Percentiles rank a stretch among this genome's conserved stretches.
These are phyloP conservation scores for Crotalaria pallida DNA, from an alignment of 306 rosid genomes.

Conservation along the genomic window DNA sequence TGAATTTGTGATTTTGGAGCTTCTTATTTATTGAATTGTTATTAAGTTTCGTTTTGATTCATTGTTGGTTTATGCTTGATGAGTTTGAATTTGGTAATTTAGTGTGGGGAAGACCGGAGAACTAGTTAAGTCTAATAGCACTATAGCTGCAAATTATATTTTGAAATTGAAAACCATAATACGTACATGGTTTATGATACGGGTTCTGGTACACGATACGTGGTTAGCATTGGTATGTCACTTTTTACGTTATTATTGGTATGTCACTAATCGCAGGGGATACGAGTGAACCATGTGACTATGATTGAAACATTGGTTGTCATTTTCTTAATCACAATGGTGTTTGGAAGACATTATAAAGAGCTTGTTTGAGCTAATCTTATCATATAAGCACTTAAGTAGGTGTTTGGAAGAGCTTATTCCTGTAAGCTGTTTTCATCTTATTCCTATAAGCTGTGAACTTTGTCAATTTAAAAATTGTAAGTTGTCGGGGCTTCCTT, in stretches of 20 bases:
- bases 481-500: not conserved
- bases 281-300: no score
- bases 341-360: not conserved
- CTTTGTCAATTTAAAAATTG: not conserved
- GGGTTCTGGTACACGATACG: no score
- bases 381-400: no score
- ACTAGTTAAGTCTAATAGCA: not conserved
- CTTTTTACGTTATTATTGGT: no score
- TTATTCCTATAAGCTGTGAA: conserved; percentile 24
- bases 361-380: no score
- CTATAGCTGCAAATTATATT: not conserved
- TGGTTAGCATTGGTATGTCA: no score
- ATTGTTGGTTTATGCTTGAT: not conserved
- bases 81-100: conserved; percentile 11
- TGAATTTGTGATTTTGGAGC: not conserved
- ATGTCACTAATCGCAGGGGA: no score
- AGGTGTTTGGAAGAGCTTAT: no score
- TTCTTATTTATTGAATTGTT: not conserved
- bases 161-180: no score
- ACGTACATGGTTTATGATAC: no score
- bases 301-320: not conserved
- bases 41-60: not conserved
- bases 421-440: no score
- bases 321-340: not conserved
- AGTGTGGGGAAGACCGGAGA: not conserved